phyloP scores from a whole-genome alignment of 2,329 filamentous ascomycete genomes.

The Trichoderma harzianum region DNA sequence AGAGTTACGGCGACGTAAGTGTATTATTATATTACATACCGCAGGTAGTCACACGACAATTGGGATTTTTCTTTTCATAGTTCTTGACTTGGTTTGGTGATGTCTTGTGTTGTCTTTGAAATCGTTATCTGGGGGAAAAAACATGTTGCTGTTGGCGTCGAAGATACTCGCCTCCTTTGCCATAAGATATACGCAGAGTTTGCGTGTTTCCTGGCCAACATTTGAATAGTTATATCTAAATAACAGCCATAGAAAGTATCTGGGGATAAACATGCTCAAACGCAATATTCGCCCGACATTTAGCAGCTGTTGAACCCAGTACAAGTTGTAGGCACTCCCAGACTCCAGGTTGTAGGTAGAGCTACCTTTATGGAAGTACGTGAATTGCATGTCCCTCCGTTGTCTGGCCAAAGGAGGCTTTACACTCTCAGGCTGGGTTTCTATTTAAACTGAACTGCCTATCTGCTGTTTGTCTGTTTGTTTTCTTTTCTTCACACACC shows the following conservation, averaged over 20 bases:
- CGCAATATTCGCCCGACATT: background rate
- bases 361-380: background rate
- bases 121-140: background rate
- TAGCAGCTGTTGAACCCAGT: background rate
- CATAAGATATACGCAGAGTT: background rate
- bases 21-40: constrained; percentile 13
- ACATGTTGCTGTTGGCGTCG: background rate
- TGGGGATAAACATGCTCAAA: background rate
- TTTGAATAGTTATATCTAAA: background rate
- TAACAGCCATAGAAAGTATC: background rate
- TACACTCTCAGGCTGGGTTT: background rate
- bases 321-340: background rate
- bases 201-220: background rate
- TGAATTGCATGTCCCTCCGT: background rate
- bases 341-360: background rate
- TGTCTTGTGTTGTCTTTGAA: background rate
- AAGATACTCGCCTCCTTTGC: background rate
- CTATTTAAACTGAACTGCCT: background rate
- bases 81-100: background rate
- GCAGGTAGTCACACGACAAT: background rate
- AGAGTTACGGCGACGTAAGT: background rate
- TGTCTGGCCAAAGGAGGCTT: background rate
- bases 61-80: background rate
- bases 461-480: background rate
- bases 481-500: background rate